phyloP scores from a whole-genome alignment of 352 stramenopile species.

The Globisporangium heterothallicum region DNA sequence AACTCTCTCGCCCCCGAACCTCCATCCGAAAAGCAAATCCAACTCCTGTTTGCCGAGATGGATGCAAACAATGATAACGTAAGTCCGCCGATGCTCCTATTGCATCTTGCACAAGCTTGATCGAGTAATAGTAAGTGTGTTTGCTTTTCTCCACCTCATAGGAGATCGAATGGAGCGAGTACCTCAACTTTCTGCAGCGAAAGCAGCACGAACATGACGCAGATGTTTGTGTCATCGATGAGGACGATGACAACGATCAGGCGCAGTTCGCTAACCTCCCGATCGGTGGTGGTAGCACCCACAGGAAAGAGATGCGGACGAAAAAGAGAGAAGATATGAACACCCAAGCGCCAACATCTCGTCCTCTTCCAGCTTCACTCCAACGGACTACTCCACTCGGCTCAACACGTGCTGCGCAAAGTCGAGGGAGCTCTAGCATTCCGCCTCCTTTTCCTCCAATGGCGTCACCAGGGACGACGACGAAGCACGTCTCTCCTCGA shows the following conservation, averaged over 20 bases:
- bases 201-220: constrained; percentile 11
- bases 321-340: constrained; percentile 27
- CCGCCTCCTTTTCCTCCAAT: background rate
- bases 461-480: background rate
- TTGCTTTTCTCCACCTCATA: constrained; percentile 5
- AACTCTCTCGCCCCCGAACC: background rate
- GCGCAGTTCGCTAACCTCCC: background rate
- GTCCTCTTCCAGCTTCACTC: background rate
- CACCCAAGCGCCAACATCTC: background rate
- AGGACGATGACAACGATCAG: background rate
- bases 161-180: constrained; percentile 55
- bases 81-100: background rate
- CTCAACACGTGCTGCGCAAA: background rate
- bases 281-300: background rate
- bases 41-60: constrained; percentile 40
- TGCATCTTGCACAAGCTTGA: background rate
- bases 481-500: no score
- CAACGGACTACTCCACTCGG: no score
- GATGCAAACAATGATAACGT: constrained; percentile 49
- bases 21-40: constrained; percentile 13
- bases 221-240: background rate
- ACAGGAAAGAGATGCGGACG: constrained; percentile 17
- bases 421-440: background rate
- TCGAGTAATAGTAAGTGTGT: background rate
- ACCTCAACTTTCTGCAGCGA: constrained; percentile 37